These are phyloP conservation scores for rapeseed (Brassica napus) DNA, from an alignment of 345 rosid species.

Conservation along the genomic window DNA sequence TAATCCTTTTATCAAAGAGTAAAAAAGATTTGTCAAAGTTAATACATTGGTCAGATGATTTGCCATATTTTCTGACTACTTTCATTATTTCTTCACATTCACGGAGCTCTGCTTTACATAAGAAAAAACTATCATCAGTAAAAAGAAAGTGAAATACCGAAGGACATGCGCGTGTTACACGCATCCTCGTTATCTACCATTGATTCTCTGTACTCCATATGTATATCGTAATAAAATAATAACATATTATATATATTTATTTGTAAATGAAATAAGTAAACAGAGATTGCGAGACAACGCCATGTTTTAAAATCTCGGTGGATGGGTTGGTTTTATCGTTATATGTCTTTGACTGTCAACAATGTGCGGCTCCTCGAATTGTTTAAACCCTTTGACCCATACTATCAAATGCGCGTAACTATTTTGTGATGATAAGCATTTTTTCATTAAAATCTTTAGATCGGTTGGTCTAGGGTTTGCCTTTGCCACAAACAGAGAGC, in stretches of 20 bases:
- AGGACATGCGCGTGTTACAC: no score
- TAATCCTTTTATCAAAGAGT: no score
- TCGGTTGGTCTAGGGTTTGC: conserved; percentile 25
- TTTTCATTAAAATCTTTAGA: conserved; percentile 19
- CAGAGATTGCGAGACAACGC: conserved; percentile 53
- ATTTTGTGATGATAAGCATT: conserved; percentile 35
- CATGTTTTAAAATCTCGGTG: conserved; percentile 38
- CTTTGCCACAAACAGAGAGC: conserved; percentile 18
- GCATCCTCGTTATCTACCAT: no score
- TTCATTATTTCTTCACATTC: no score
- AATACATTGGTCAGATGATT: no score
- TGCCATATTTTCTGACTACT: no score
- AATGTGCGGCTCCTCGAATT: conserved; percentile 32
- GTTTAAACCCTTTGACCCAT: conserved; percentile 40
- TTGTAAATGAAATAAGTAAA: conserved; percentile 22
- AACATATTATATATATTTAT: not conserved
- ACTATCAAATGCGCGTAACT: conserved; percentile 24
- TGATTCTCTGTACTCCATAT: no score
- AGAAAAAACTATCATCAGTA: no score
- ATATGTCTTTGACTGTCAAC: conserved; percentile 47
- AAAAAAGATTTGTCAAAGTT: no score
- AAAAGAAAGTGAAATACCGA: no score
- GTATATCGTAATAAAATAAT: no score
- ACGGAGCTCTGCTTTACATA: no score
- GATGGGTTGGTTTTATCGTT: conserved; percentile 45